These are phyloP conservation scores for Chaetomium sp. DNA, from an alignment of 2,329 filamentous ascomycete species.

Conservation along the genomic window DNA sequence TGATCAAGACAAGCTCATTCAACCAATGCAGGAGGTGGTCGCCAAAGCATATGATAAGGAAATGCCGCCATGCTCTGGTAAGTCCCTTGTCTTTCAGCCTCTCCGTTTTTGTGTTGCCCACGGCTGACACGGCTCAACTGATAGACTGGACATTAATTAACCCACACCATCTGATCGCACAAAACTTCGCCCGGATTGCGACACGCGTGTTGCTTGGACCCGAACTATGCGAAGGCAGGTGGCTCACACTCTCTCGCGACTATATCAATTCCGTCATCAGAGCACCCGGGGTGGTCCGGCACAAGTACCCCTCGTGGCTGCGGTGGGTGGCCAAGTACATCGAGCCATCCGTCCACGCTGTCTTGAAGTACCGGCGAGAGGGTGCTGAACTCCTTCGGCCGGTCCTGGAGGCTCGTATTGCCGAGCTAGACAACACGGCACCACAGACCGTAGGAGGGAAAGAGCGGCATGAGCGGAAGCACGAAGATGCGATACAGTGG, in stretches of 20 bases:
- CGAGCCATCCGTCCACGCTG: background rate
- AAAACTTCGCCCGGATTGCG: background rate
- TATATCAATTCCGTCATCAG: background rate
- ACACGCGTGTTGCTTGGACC: background rate
- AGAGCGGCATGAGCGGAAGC: background rate
- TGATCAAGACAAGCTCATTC: background rate
- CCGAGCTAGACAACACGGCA: background rate
- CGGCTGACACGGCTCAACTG: background rate
- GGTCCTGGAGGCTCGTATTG: background rate
- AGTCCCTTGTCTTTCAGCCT: background rate
- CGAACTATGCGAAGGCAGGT: background rate
- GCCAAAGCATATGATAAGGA: background rate
- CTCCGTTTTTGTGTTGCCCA: background rate
- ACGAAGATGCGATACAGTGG: conserved; percentile 1
- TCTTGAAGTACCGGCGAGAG: background rate
- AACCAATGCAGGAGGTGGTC: background rate
- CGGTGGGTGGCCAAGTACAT: conserved; percentile 1
- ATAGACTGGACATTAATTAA: background rate
- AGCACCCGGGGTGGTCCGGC: background rate
- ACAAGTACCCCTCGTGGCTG: background rate
- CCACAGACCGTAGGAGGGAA: background rate
- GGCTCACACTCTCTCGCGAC: background rate
- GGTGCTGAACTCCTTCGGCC: background rate
- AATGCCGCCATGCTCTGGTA: background rate
- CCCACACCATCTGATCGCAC: background rate